Conservation (phyloP, 495 filamentous ascomycete species). For the Aspergillus avenaceus region DNA sequence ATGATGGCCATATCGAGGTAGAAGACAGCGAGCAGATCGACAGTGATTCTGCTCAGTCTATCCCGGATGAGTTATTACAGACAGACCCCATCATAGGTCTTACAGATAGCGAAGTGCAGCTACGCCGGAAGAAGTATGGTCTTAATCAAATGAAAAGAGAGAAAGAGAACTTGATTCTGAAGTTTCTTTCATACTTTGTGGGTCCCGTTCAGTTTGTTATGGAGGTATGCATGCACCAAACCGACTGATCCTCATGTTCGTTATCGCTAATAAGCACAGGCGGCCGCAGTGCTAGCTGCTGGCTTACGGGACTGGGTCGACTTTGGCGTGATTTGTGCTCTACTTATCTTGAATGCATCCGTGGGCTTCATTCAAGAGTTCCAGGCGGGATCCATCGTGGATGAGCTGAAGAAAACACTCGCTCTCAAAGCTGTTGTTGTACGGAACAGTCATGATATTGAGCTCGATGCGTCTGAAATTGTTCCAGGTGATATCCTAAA, state of each 20-base stretch:
- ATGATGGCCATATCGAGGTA: conserved; percentile 63
- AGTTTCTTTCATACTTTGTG: conserved; percentile 81
- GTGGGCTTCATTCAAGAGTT: conserved; percentile 89
- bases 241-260: too few species aligned
- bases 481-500: conserved; percentile 89
- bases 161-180: conserved; percentile 77
- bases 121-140: conserved; percentile 74
- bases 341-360: conserved; percentile 72
- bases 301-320: conserved; percentile 76
- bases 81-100: conserved; percentile 71
- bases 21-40: conserved; percentile 41
- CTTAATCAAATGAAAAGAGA: conserved; percentile 87
- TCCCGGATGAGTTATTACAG: conserved; percentile 64
- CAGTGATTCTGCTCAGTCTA: conserved; percentile 31
- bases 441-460: conserved; percentile 66
- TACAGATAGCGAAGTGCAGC: conserved; percentile 60
- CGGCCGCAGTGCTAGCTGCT: conserved; percentile 69
- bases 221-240: conserved; percentile 55
- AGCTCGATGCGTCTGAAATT: conserved; percentile 73
- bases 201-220: conserved; percentile 94
- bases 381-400: conserved; percentile 86
- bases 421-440: conserved; percentile 81
- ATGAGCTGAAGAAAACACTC: conserved; percentile 86
- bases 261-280: conserved; percentile 34
- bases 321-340: conserved; percentile 71